phyloP scores from a whole-genome alignment of 78 protist species.

The Dictyostelium purpureum region DNA sequence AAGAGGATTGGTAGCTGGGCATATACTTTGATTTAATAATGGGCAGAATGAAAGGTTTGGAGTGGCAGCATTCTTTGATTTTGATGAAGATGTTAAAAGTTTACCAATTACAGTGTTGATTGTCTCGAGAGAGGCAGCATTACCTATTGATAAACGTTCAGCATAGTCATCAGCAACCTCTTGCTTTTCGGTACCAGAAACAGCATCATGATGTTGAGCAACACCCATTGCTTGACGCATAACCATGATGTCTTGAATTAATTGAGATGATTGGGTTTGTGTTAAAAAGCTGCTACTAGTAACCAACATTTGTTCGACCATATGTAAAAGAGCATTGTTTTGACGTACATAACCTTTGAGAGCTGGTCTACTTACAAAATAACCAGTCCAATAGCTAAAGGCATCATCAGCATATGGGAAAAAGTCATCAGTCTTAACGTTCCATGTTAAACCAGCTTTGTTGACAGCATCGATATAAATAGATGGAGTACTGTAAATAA shows the following conservation, averaged over 20 bases:
- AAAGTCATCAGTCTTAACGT: conserved; percentile 87
- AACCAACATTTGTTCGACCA: conserved; percentile 73
- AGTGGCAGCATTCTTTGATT: not conserved
- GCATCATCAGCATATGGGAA: conserved; percentile 92
- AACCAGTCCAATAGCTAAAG: conserved; percentile 95
- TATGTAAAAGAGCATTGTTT: conserved; percentile 21
- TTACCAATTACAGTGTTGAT: conserved; percentile 3
- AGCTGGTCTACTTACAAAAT: conserved; percentile 86
- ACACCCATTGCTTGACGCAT: conserved; percentile 82
- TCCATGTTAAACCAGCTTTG: conserved; percentile 37
- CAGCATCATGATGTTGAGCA: conserved; percentile 94
- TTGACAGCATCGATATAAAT: conserved; percentile 75
- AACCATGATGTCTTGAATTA: not conserved
- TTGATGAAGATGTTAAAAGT: not conserved
- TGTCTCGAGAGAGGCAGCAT: not conserved
- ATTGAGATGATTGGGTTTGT: not conserved
- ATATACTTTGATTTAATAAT: conserved; percentile 35
- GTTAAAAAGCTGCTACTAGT: not conserved
- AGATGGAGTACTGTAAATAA: conserved; percentile 82
- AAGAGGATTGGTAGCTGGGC: conserved; percentile 38
- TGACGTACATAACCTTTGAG: conserved; percentile 87
- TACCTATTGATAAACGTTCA: conserved; percentile 75
- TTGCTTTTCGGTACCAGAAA: conserved; percentile 91
- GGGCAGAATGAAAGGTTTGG: conserved; percentile 48
- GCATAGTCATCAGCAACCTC: conserved; percentile 92